Conservation (phyloP, 169 alveolate genomes). For the Plasmodium gaboni region DNA sequence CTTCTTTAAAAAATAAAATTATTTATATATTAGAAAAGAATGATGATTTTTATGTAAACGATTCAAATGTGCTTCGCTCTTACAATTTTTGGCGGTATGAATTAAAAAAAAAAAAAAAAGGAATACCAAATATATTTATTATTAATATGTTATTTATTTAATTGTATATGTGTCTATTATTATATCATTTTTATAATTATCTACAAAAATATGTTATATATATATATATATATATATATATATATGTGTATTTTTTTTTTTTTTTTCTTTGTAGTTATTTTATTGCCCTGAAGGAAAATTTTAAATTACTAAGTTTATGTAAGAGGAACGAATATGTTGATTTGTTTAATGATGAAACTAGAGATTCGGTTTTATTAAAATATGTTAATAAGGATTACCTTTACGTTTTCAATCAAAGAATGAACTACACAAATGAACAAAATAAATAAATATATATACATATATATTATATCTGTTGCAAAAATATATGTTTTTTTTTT, state of each 20-base stretch:
- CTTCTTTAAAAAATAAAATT: conserved; percentile 25
- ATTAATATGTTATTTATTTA: not conserved
- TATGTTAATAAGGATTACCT: conserved; percentile 25
- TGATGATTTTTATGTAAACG: conserved; percentile 20
- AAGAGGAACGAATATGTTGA: conserved; percentile 13
- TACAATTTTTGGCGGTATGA: conserved; percentile 32
- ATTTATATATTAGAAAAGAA: conserved; percentile 22
- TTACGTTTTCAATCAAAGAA: conserved; percentile 12
- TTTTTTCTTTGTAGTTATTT: conserved; percentile 6
- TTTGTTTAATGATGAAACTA: conserved; percentile 26
- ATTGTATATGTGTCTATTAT: not conserved
- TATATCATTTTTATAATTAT: not conserved
- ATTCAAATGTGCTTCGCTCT: conserved; percentile 18
- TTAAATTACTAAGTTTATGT: conserved; percentile 20
- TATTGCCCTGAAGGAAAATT: conserved; percentile 16
- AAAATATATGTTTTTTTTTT: too few species aligned
- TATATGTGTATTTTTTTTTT: not conserved
- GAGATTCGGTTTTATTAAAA: conserved; percentile 14
- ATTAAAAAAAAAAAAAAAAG: not conserved
- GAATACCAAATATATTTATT: not conserved
- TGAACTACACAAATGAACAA: not conserved
- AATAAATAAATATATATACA: too few species aligned
- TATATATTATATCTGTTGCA: too few species aligned
- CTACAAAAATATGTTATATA: not conserved
- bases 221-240: not conserved